Percentiles rank a stretch among this genome's conserved stretches.
phyloP scores from a whole-genome alignment of 108 stramenopile species.

The Pseudonitzschia multiseries region DNA sequence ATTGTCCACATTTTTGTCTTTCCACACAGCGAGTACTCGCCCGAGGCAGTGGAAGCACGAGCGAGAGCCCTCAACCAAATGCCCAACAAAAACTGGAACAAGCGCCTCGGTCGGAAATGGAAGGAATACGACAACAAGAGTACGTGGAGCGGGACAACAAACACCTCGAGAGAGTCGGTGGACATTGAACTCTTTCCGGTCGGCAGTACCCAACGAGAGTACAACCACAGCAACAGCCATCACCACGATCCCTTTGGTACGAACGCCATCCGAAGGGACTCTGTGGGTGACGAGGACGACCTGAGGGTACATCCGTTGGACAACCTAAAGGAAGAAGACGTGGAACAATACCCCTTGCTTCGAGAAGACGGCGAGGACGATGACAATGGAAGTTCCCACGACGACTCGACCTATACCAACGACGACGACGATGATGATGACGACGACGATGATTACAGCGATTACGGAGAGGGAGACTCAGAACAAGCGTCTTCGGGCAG shows the following conservation, averaged over 20 bases:
- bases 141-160: conserved; percentile 46
- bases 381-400: conserved; percentile 17
- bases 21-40: conserved; percentile 86
- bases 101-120: conserved; percentile 36
- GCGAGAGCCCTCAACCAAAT: conserved; percentile 40
- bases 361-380: conserved; percentile 16
- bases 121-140: conserved; percentile 36
- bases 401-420: conserved; percentile 7
- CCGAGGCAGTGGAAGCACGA: conserved; percentile 63
- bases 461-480: conserved; percentile 24
- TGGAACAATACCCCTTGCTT: conserved; percentile 19
- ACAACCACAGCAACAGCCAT: conserved; percentile 26
- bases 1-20: conserved; percentile 94
- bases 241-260: conserved; percentile 6
- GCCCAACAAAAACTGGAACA: conserved; percentile 40
- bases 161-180: conserved; percentile 43
- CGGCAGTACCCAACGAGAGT: conserved; percentile 20
- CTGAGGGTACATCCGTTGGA: conserved; percentile 44
- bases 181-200: conserved; percentile 29
- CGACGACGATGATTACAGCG: conserved; percentile 1
- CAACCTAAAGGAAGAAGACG: conserved; percentile 10
- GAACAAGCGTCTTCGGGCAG: conserved; percentile 31
- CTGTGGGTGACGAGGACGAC: conserved; percentile 35
- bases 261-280: conserved; percentile 7
- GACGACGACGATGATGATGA: conserved; percentile 11